Conservation (phyloP, 2,329 filamentous ascomycete genomes). For the Sarocladium kiliense region DNA sequence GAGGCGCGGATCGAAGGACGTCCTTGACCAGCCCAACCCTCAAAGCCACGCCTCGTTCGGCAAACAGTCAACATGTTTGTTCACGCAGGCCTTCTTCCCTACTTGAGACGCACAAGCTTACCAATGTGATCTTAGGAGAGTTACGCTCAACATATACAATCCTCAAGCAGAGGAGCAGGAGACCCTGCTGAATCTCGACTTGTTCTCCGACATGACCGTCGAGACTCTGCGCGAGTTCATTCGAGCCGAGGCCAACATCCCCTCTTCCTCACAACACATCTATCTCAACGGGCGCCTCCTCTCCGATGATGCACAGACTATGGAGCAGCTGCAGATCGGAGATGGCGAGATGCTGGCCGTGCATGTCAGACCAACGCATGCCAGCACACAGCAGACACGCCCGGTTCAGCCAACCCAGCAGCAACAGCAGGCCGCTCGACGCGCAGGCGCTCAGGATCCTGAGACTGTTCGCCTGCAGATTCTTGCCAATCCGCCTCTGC, state of each 20-base stretch:
- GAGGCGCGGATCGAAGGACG: too few relatives aligned
- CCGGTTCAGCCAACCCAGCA: conserved; percentile 27
- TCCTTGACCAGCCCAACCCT: background rate
- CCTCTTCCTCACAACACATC: conserved; percentile 70
- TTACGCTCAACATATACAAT: conserved; percentile 80
- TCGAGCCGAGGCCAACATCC: conserved; percentile 74
- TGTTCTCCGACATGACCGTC: conserved; percentile 77
- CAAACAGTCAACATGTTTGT: background rate
- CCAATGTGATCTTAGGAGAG: conserved; percentile 54
- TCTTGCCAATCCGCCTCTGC: conserved; percentile 69
- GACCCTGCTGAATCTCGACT: conserved; percentile 75
- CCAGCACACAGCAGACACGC: conserved; percentile 28
- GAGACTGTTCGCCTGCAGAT: conserved; percentile 81
- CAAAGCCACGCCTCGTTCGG: background rate
- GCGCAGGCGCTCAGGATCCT: conserved; percentile 51
- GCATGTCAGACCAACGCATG: conserved; percentile 62
- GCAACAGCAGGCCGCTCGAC: conserved; percentile 20
- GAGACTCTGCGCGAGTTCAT: conserved; percentile 84
- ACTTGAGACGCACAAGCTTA: background rate
- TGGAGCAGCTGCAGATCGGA: conserved; percentile 73
- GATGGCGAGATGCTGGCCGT: conserved; percentile 93
- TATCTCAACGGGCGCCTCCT: conserved; percentile 87
- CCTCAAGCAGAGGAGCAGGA: conserved; percentile 62
- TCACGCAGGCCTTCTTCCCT: background rate
- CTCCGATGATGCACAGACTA: conserved; percentile 69